phyloP scores from a whole-genome alignment of 306 rosid species.

The Cucurbita ficifolia region DNA sequence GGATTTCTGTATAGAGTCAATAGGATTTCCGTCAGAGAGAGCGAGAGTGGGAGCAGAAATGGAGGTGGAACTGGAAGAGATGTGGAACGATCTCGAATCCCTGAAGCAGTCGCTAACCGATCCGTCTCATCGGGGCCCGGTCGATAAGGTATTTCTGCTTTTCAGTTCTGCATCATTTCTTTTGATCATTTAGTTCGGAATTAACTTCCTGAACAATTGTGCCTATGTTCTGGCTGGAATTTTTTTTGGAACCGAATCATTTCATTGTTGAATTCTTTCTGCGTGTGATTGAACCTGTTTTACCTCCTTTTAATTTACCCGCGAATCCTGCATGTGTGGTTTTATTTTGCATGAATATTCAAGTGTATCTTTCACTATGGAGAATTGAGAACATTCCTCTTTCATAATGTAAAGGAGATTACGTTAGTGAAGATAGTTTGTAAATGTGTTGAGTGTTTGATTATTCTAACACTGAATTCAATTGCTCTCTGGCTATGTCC shows the following conservation, averaged over 20 bases:
- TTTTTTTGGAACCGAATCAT: neutral
- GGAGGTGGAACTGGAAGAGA: conserved; percentile 62
- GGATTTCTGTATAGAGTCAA: neutral
- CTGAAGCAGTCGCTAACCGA: conserved; percentile 52
- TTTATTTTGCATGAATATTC: neutral
- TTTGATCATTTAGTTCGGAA: neutral
- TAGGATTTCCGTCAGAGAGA: neutral
- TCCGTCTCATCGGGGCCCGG: conserved; percentile 41
- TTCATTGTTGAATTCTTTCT: neutral
- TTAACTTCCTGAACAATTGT: neutral
- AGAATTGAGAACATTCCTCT: neutral
- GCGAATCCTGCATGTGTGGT: neutral
- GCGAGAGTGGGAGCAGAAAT: conserved; percentile 17
- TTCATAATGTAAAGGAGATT: neutral
- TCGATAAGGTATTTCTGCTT: conserved; percentile 34
- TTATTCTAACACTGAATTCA: neutral
- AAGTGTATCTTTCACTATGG: neutral
- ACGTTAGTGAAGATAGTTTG: neutral
- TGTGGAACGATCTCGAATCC: conserved; percentile 57
- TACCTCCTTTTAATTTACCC: neutral
- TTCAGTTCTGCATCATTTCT: neutral
- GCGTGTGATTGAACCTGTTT: neutral
- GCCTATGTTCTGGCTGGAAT: neutral
- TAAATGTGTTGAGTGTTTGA: neutral
- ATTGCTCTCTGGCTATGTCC: neutral